Percentiles rank a stretch among this genome's conserved stretches.
These are phyloP conservation scores for Nakazawaea molendinolei DNA, from an alignment of 805 yeast species.

Conservation along the genomic window DNA sequence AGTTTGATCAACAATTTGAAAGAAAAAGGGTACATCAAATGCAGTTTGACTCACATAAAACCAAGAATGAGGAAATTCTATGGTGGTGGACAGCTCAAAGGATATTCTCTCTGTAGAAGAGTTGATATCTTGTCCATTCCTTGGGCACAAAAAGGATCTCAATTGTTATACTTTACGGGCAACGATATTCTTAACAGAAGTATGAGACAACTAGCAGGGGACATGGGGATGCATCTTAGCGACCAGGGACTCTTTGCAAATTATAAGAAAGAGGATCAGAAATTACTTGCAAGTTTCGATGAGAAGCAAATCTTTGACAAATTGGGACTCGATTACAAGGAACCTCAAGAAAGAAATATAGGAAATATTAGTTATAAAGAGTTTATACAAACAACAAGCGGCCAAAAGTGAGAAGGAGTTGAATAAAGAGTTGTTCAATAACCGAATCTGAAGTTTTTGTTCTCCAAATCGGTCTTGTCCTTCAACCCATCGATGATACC, in stretches of 20 bases:
- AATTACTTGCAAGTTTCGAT: conserved; percentile 33
- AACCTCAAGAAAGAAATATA: conserved; percentile 26
- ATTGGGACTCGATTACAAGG: conserved; percentile 31
- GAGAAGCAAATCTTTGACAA: conserved; percentile 39
- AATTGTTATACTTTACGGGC: conserved; percentile 48
- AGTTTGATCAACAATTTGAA: conserved; percentile 11
- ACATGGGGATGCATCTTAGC: conserved; percentile 31
- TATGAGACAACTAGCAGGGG: conserved; percentile 35
- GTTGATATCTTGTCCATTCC: conserved; percentile 45
- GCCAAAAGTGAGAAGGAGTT: too few relatives aligned
- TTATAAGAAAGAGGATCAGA: conserved; percentile 8
- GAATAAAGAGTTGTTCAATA: too few relatives aligned
- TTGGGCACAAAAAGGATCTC: conserved; percentile 38
- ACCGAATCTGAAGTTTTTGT: conserved; percentile 19
- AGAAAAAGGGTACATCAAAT: conserved; percentile 16
- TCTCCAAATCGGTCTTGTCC: conserved; percentile 24
- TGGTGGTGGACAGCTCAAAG: conserved; percentile 29
- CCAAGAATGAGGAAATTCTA: conserved; percentile 22
- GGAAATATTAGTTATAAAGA: too few relatives aligned
- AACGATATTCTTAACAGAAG: conserved; percentile 44
- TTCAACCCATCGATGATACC: conserved; percentile 27
- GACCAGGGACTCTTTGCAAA: conserved; percentile 35
- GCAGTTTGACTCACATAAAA: conserved; percentile 11
- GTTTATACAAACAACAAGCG: too few relatives aligned
- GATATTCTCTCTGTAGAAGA: conserved; percentile 36